Evolutionary conservation across 257 asterid species (phyloP).

Genomic region (Craterostigma plantagineum): DNA sequence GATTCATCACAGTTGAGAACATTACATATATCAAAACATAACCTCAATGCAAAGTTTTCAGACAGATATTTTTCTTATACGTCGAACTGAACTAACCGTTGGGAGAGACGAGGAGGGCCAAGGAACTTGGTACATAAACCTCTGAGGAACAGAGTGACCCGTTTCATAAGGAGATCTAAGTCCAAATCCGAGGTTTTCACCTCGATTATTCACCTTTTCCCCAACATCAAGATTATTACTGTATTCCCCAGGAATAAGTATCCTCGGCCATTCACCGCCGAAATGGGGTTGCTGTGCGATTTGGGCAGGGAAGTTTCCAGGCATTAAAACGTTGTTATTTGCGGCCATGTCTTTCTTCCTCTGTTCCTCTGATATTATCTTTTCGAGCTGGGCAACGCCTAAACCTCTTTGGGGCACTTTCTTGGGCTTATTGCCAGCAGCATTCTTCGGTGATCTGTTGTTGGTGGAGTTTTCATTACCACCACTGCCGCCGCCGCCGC

Average conservation of each 20-base stretch:
- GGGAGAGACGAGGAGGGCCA: constrained; percentile 11
- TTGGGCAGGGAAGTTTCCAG: constrained; percentile 14
- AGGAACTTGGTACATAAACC: too few relatives aligned
- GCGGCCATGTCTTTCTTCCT: constrained; percentile 24
- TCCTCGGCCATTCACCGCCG: constrained; percentile 23
- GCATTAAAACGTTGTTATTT: constrained; percentile 16
- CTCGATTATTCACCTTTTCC: constrained; percentile 10
- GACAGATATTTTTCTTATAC: constrained; percentile 28
- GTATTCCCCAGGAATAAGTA: constrained; percentile 21
- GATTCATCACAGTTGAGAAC: constrained; percentile 22
- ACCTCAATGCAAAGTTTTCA: constrained; percentile 19
- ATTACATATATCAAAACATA: constrained; percentile 10
- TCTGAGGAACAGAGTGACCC: constrained; percentile 9
- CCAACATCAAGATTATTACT: constrained; percentile 20
- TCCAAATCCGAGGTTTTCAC: constrained; percentile 21
- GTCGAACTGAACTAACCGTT: constrained; percentile 4
- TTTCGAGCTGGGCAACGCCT: constrained; percentile 93
- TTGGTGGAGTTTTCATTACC: neutral
- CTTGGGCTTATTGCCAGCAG: constrained; percentile 33
- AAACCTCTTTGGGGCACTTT: constrained; percentile 81
- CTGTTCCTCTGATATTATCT: constrained; percentile 61
- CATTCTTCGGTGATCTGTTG: too few relatives aligned
- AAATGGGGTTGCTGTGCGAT: constrained; percentile 16
- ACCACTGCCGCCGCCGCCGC: neutral
- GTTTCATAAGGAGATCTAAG: constrained; percentile 16